Evolutionary conservation across 2,329 filamentous ascomycete genomes (phyloP).

Genomic region (Cordyceps tenuipes): DNA sequence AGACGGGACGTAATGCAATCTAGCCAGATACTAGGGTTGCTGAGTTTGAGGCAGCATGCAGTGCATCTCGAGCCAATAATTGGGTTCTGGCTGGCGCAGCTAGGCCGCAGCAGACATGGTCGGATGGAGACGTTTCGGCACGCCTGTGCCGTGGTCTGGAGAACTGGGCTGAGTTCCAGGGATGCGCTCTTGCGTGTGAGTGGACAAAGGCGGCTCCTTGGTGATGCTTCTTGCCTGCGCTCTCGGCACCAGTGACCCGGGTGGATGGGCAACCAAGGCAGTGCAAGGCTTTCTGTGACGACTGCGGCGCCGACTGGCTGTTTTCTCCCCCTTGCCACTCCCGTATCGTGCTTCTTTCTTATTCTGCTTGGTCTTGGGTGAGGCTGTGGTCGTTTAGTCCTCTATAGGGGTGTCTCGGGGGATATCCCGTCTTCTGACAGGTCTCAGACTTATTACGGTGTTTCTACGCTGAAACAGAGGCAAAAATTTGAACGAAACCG

Average conservation of each 20-base stretch:
- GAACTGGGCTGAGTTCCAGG: not conserved
- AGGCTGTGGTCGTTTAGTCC: not conserved
- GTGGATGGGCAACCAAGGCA: not conserved
- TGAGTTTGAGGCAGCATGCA: not conserved
- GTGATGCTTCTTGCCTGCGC: not conserved
- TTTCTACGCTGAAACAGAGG: too few relatives aligned
- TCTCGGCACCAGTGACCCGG: not conserved
- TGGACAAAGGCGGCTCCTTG: not conserved
- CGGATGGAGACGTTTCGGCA: slow-evolving; percentile 9
- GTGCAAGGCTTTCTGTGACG: not conserved
- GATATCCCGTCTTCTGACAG: not conserved
- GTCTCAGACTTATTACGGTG: not conserved
- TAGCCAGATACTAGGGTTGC: not conserved
- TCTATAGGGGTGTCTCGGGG: not conserved
- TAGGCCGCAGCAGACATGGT: not conserved
- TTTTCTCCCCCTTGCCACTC: too few relatives aligned
- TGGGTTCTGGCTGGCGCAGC: not conserved
- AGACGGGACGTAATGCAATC: not conserved
- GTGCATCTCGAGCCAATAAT: slow-evolving; percentile 1
- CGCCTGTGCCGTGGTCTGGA: slow-evolving; percentile 4
- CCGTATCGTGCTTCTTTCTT: too few relatives aligned
- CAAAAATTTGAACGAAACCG: too few relatives aligned
- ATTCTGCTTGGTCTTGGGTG: not conserved
- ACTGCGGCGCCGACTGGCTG: too few relatives aligned
- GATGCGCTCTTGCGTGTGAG: not conserved